Evolutionary conservation across 148 eudicot species (phyloP).

Genomic region (Rheum nobile): DNA sequence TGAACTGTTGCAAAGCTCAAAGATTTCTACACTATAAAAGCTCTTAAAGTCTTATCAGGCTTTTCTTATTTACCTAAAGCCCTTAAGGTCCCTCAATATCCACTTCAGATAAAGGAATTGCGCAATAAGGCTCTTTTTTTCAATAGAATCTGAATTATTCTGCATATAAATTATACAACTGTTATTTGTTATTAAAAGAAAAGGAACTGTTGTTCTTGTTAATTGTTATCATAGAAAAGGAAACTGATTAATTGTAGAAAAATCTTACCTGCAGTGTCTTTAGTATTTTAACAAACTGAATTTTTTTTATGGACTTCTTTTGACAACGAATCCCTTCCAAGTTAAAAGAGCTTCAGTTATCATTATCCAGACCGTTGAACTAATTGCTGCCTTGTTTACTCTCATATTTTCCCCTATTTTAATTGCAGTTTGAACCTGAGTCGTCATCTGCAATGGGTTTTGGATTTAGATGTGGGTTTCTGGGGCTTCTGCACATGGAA

Average conservation of each 20-base stretch:
- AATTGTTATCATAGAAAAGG: not conserved
- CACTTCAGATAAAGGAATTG: not conserved
- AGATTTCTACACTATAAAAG: too few species aligned
- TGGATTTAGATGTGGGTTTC: constrained; percentile 97
- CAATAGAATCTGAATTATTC: not conserved
- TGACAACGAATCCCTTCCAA: not conserved
- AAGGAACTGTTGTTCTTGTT: not conserved
- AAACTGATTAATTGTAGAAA: not conserved
- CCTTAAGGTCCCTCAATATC: not conserved
- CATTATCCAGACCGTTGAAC: not conserved
- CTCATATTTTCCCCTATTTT: not conserved
- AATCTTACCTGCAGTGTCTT: not conserved
- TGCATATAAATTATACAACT: not conserved
- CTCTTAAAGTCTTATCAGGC: too few species aligned
- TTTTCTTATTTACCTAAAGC: not conserved
- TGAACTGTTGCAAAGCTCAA: not conserved
- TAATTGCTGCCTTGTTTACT: constrained; percentile 6
- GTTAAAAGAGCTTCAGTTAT: not conserved
- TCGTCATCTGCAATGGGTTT: constrained; percentile 99
- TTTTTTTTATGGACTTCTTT: not conserved
- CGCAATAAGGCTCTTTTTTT: not conserved
- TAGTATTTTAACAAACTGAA: not conserved
- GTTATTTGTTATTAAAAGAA: not conserved
- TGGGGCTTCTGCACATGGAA: constrained; percentile 98
- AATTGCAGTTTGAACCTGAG: constrained; percentile 91